Base-by-base conservation (phyloP, 2,329 filamentous ascomycete species). In the Cercospora citrullina region DNA sequence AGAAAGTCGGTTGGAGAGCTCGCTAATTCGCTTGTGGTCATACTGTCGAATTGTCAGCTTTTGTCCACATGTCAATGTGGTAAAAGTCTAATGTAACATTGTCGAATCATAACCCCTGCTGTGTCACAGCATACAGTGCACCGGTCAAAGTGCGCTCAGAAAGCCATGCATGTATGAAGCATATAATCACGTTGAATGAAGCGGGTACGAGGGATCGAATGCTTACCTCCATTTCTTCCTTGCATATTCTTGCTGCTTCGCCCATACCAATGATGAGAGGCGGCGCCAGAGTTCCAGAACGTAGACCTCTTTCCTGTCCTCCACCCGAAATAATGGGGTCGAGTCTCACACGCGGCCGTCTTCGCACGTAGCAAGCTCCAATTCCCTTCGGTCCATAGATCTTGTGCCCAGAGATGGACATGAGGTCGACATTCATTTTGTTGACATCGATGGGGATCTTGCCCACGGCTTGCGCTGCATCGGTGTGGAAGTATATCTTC, bases 381-480 rank as follows among this genome's bases (percentile, higher is more conserved):
- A 99, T 92, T 36, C 95, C 95, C 85, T 97, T 99, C 64, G 95
- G 95, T 28, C 95, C 95, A 78, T 99, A 99, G 64, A 99, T 96
- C 83, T 99, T 99, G 83, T 99, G 95, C 31, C 92, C 94, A 8
- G 95, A 98, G 69, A 99, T 97, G 31, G 94, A 98, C 94, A 99
- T 97, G 77, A 99, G 83, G 79, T 99, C 95, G 72, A 99, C 90
- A 80, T 97, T 96, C 93, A 97, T 94, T 81, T 92, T 91, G 80
- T 98, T 97, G 77, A 99, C 95, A 76, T 97, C 93, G 59, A 99
- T 84, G 0, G 94, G 93, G 60, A 99, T 97, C 85, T 99, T 99
- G 77, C 95, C 95, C n/a, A 98, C 94, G 16, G 95, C 95, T 83
- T 99, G 95, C 1, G 95, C 95, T 62, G 87, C 95, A 80, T 99